These are phyloP conservation scores for Jasminum sambac DNA, from an alignment of 257 asterid genomes.

Conservation along the genomic window DNA sequence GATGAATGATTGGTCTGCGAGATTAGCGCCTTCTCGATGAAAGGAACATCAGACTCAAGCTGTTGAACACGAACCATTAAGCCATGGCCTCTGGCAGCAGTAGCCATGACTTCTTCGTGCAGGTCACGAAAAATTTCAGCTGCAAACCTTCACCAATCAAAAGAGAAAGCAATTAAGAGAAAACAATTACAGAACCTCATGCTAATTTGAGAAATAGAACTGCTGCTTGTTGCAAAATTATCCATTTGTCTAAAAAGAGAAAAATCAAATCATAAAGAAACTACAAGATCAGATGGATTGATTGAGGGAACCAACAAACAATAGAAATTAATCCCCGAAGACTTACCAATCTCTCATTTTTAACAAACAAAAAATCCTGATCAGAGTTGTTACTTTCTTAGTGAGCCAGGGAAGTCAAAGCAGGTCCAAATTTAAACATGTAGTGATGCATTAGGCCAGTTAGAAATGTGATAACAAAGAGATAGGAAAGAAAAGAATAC, in stretches of 20 bases:
- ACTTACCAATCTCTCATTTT: neutral
- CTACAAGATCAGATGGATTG: neutral
- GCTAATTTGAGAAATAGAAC: neutral
- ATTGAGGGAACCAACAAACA: neutral
- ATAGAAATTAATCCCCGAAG: neutral
- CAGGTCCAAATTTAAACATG: neutral
- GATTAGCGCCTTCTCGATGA: conserved; percentile 81
- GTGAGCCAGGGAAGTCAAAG: neutral
- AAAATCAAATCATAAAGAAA: neutral
- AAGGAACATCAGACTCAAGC: conserved; percentile 81
- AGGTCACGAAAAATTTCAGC: conserved; percentile 88
- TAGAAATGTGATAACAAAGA: neutral
- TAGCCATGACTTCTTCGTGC: conserved; percentile 86
- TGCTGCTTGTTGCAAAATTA: neutral
- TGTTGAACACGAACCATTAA: conserved; percentile 81
- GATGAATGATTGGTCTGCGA: conserved; percentile 85
- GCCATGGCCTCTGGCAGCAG: conserved; percentile 90
- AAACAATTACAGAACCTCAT: neutral
- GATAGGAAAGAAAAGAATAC: neutral
- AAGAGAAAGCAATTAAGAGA: conserved; percentile 17
- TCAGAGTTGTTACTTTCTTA: neutral
- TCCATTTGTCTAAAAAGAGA: neutral
- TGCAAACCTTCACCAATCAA: conserved; percentile 79
- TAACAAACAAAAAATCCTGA: neutral
- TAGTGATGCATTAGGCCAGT: neutral